These are phyloP conservation scores for Ceratobasidium sp. DNA, from an alignment of 1,284 basidiomycete species.

Conservation along the genomic window DNA sequence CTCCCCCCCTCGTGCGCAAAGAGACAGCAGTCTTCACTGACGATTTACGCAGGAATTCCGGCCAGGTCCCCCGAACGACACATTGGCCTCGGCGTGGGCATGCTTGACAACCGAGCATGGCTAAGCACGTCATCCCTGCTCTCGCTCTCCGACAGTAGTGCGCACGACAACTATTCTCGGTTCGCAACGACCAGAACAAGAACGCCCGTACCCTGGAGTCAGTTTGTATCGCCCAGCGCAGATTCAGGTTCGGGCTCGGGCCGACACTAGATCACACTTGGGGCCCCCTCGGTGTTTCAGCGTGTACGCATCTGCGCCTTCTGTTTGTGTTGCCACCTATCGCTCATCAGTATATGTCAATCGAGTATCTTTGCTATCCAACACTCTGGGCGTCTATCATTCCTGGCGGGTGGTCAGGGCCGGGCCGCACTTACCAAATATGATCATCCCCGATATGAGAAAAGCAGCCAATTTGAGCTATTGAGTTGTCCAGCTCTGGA, in stretches of 20 bases:
- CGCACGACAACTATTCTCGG: constrained; percentile 28
- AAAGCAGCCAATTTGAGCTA: constrained; percentile 36
- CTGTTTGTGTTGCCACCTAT: constrained; percentile 34
- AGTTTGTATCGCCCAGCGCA: neutral
- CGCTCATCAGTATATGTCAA: constrained; percentile 35
- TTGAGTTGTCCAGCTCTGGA: constrained; percentile 30
- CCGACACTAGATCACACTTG: constrained; percentile 1
- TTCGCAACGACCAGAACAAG: constrained; percentile 8
- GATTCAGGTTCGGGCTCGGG: neutral
- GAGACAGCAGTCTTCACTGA: neutral
- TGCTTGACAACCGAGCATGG: constrained; percentile 6
- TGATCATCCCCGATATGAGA: constrained; percentile 22
- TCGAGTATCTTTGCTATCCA: constrained; percentile 28
- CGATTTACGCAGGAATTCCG: constrained; percentile 13
- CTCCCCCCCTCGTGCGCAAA: neutral
- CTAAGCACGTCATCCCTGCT: constrained; percentile 4
- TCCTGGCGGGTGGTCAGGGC: neutral
- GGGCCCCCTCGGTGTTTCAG: constrained; percentile 17
- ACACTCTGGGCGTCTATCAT: constrained; percentile 32
- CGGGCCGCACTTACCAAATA: constrained; percentile 25
- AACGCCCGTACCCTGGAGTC: constrained; percentile 19
- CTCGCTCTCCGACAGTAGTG: constrained; percentile 21
- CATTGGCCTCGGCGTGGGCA: constrained; percentile 20
- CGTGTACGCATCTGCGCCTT: constrained; percentile 33
- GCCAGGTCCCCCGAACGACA: neutral